phyloP scores from a whole-genome alignment of 164 flowering plant species.

The Umbellularia californica region DNA sequence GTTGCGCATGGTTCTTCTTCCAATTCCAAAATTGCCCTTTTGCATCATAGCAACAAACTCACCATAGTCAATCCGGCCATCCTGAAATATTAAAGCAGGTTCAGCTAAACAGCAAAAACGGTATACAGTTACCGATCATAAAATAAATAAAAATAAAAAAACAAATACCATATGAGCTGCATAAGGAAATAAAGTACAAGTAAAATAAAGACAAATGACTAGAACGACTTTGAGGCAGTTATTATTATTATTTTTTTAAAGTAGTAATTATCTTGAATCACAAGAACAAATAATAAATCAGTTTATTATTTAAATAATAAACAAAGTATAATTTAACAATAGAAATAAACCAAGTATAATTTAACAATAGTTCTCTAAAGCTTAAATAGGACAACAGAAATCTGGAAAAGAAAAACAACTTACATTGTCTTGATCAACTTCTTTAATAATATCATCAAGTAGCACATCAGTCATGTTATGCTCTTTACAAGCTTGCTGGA shows the following conservation, averaged over 20 bases:
- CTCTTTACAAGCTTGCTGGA: slow-evolving; percentile 92
- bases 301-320: too few relatives aligned
- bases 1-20: slow-evolving; percentile 88
- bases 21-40: slow-evolving; percentile 84
- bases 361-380: too few relatives aligned
- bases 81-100: slow-evolving; percentile 35
- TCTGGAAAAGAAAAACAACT: slow-evolving; percentile 16
- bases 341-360: too few relatives aligned
- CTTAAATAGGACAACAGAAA: neutral
- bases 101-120: neutral
- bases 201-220: too few relatives aligned
- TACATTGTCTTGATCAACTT: slow-evolving; percentile 98
- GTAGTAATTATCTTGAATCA: too few relatives aligned
- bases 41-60: slow-evolving; percentile 98
- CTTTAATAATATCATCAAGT: slow-evolving; percentile 85
- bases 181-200: neutral
- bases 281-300: too few relatives aligned
- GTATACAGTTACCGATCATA: too few relatives aligned
- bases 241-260: too few relatives aligned
- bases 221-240: too few relatives aligned
- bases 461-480: slow-evolving; percentile 81
- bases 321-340: too few relatives aligned
- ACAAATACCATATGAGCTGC: neutral
- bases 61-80: slow-evolving; percentile 90
- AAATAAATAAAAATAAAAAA: too few relatives aligned